Evolutionary conservation across 805 yeast species (phyloP).

Genomic region (Komagataella kurtzmanii): DNA sequence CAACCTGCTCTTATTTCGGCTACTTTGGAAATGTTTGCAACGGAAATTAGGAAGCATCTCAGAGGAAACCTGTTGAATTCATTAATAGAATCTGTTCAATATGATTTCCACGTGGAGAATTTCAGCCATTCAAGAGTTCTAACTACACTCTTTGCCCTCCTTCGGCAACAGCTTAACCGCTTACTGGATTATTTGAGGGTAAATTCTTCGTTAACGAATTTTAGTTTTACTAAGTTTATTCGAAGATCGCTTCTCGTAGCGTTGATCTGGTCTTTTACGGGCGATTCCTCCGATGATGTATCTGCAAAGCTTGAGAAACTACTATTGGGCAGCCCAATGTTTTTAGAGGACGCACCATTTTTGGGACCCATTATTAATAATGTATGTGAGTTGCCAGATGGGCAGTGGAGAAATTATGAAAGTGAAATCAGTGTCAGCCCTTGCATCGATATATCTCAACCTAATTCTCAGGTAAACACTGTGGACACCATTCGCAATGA

Average conservation of each 20-base stretch:
- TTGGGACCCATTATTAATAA: neutral
- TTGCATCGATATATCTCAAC: slow-evolving; percentile 32
- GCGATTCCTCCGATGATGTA: neutral
- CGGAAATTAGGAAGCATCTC: neutral
- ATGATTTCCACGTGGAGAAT: slow-evolving; percentile 37
- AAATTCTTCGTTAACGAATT: slow-evolving; percentile 9
- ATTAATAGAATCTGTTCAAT: slow-evolving; percentile 12
- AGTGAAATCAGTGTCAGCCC: neutral
- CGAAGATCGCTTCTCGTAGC: neutral
- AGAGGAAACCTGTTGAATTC: slow-evolving; percentile 8
- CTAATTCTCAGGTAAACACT: slow-evolving; percentile 67
- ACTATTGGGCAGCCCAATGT: neutral
- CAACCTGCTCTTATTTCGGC: neutral
- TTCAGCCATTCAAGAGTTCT: slow-evolving; percentile 23
- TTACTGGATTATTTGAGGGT: slow-evolving; percentile 10
- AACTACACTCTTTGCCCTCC: slow-evolving; percentile 23
- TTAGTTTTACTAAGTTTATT: neutral
- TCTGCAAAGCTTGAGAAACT: neutral
- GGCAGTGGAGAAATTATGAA: neutral
- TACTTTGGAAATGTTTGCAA: neutral
- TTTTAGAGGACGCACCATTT: neutral
- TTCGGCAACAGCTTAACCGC: slow-evolving; percentile 21
- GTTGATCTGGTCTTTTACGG: neutral
- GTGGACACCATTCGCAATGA: slow-evolving; percentile 65
- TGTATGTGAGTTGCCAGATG: neutral